Evolutionary conservation across 2,329 filamentous ascomycete species (phyloP).

Genomic region (Didymella segeticola): DNA sequence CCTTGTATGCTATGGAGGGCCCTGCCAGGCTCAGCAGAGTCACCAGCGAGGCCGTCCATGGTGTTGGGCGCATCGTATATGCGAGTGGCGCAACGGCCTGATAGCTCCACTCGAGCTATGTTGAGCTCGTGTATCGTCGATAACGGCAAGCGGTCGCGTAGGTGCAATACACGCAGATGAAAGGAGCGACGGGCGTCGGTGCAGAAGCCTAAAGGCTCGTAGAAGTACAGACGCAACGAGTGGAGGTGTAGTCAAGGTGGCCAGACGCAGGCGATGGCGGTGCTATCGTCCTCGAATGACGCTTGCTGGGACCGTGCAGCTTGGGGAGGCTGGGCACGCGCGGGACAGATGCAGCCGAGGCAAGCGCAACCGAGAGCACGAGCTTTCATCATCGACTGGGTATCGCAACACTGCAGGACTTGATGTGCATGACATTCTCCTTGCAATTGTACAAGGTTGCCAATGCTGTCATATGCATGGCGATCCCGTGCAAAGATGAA

Average conservation of each 20-base stretch:
- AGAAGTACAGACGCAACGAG: conserved; percentile 1
- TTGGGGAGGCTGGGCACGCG: conserved; percentile 14
- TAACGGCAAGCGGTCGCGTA: neutral
- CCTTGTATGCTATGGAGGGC: conserved; percentile 38
- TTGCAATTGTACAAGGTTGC: neutral
- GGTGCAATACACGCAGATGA: neutral
- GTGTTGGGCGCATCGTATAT: conserved; percentile 43
- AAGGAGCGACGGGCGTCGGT: conserved; percentile 4
- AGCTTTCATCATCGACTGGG: conserved; percentile 6
- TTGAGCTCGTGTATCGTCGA: conserved; percentile 2
- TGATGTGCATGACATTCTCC: neutral
- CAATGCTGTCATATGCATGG: neutral
- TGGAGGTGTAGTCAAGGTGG: conserved; percentile 13
- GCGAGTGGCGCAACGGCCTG: conserved; percentile 30
- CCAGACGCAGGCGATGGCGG: conserved; percentile 15
- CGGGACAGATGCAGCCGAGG: conserved; percentile 13
- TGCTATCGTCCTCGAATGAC: conserved; percentile 20
- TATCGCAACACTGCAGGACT: neutral
- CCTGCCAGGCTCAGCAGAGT: conserved; percentile 33
- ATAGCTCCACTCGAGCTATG: conserved; percentile 28
- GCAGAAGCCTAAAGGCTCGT: conserved; percentile 2
- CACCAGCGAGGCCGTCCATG: conserved; percentile 42
- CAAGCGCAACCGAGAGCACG: conserved; percentile 13
- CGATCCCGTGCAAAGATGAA: neutral
- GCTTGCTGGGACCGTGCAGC: conserved; percentile 15